A percentile compares a stretch with the other conserved stretches of the same genome.
Evolutionary conservation across 176 grass and related monocot species (phyloP).

Genomic region (Pontederia paniculata): DNA sequence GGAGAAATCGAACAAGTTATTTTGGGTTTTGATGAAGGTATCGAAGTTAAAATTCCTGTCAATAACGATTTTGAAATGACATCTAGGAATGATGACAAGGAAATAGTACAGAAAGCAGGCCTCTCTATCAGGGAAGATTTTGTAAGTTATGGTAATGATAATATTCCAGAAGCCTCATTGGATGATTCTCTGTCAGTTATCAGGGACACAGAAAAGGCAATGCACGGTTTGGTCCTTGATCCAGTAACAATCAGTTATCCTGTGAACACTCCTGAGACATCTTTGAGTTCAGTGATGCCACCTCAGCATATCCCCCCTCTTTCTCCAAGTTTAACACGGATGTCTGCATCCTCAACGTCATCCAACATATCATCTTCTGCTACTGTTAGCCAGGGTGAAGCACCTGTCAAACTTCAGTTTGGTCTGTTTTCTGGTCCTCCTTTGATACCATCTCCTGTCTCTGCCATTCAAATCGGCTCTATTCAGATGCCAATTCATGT

Average conservation of each 20-base stretch:
- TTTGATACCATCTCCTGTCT: slow-evolving; percentile 79
- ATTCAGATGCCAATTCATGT: slow-evolving; percentile 98
- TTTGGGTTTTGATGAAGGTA: slow-evolving; percentile 87
- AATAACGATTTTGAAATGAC: slow-evolving; percentile 49
- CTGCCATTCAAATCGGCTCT: slow-evolving; percentile 96
- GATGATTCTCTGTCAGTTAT: slow-evolving; percentile 23
- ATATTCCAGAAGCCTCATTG: neutral
- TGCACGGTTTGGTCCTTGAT: slow-evolving; percentile 54
- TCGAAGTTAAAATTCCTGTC: slow-evolving; percentile 71
- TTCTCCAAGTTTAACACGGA: slow-evolving; percentile 40
- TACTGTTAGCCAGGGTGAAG: slow-evolving; percentile 40
- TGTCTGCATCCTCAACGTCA: slow-evolving; percentile 29
- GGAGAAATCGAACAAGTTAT: slow-evolving; percentile 65
- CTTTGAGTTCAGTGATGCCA: slow-evolving; percentile 13
- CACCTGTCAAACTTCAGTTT: slow-evolving; percentile 68
- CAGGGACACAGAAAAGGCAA: slow-evolving; percentile 47
- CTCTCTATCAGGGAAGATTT: slow-evolving; percentile 25
- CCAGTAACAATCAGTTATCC: slow-evolving; percentile 21
- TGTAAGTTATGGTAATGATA: slow-evolving; percentile 18
- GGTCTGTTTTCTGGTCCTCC: slow-evolving; percentile 93
- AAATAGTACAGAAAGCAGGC: slow-evolving; percentile 18
- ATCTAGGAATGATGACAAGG: slow-evolving; percentile 39
- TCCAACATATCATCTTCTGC: slow-evolving; percentile 32
- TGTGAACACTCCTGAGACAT: slow-evolving; percentile 23
- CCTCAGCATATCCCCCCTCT: slow-evolving; percentile 17